A percentile compares a stretch with the other conserved stretches of the same genome.
Evolutionary conservation across 2,329 filamentous ascomycete species (phyloP).

Genomic region (Fusarium camptoceras): DNA sequence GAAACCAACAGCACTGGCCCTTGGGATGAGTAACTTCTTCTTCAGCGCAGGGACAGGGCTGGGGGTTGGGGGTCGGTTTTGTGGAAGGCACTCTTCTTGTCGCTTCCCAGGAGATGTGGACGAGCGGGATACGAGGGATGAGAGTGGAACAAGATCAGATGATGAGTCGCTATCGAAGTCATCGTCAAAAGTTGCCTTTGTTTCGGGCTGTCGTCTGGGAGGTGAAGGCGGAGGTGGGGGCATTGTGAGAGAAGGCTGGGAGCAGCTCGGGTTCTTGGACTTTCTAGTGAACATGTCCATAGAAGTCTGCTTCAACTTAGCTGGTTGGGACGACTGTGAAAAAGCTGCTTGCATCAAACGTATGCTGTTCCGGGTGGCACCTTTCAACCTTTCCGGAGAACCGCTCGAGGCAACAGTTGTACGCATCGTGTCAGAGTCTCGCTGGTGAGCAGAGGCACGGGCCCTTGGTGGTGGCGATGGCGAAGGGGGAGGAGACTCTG

Average conservation of each 20-base stretch:
- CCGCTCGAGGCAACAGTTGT: conserved; percentile 38
- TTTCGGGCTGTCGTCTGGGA: neutral
- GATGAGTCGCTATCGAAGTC: conserved; percentile 36
- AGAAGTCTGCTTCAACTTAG: conserved; percentile 50
- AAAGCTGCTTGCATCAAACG: neutral
- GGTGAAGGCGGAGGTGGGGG: neutral
- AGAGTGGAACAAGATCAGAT: conserved; percentile 33
- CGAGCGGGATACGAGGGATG: conserved; percentile 13
- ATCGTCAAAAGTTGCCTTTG: neutral
- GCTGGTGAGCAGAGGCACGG: conserved; percentile 20
- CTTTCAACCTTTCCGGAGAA: conserved; percentile 39
- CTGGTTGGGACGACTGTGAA: conserved; percentile 16
- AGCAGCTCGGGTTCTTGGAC: conserved; percentile 10
- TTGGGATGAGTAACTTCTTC: conserved; percentile 57
- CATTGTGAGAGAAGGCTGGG: conserved; percentile 16
- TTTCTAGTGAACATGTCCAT: conserved; percentile 48
- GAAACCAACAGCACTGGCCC: conserved; percentile 54
- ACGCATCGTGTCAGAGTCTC: conserved; percentile 44
- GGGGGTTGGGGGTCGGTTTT: conserved; percentile 18
- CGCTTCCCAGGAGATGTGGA: conserved; percentile 25
- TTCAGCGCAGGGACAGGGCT: conserved; percentile 40
- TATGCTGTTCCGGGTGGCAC: neutral
- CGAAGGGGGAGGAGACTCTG: conserved; percentile 48
- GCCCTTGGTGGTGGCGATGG: conserved; percentile 37
- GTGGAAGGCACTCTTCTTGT: conserved; percentile 1